Evolutionary conservation across 208 protist genomes (phyloP).

Genomic region (Spongospora subterranea): DNA sequence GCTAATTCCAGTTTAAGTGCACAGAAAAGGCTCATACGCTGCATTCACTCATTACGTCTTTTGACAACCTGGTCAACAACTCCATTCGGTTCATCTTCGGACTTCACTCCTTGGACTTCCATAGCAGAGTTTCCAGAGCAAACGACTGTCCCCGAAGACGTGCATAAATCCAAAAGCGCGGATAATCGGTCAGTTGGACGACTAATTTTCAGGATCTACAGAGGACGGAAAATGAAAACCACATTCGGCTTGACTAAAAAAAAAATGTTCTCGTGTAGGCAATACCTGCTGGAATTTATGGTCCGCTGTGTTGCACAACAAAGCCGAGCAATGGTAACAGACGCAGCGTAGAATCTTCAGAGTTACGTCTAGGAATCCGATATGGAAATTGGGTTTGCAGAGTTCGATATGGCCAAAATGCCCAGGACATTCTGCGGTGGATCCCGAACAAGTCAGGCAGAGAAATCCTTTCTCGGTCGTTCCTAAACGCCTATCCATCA

Average conservation of each 20-base stretch:
- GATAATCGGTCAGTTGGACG: constrained; percentile 25
- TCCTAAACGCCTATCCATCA: constrained; percentile 83
- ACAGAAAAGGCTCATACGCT: neutral
- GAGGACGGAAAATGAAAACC: neutral
- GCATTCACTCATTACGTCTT: neutral
- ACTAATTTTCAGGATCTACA: constrained; percentile 21
- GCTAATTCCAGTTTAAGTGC: neutral
- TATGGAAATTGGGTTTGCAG: constrained; percentile 94
- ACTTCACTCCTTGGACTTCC: neutral
- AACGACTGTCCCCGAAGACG: constrained; percentile 13
- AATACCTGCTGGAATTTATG: constrained; percentile 22
- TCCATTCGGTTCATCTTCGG: neutral
- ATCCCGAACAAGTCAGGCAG: constrained; percentile 77
- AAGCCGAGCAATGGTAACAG: constrained; percentile 92
- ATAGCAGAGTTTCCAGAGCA: constrained; percentile 5
- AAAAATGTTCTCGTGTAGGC: neutral
- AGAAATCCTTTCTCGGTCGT: constrained; percentile 74
- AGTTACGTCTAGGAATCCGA: constrained; percentile 91
- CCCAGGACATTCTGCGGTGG: constrained; percentile 82
- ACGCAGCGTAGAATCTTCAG: constrained; percentile 93
- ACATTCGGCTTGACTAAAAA: neutral
- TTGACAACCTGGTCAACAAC: neutral
- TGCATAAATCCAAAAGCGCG: constrained; percentile 14
- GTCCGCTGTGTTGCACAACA: constrained; percentile 72
- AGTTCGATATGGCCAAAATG: constrained; percentile 99